These are phyloP conservation scores for Stenogyne calaminthoides DNA, from an alignment of 305 asterid species.

Conservation along the genomic window DNA sequence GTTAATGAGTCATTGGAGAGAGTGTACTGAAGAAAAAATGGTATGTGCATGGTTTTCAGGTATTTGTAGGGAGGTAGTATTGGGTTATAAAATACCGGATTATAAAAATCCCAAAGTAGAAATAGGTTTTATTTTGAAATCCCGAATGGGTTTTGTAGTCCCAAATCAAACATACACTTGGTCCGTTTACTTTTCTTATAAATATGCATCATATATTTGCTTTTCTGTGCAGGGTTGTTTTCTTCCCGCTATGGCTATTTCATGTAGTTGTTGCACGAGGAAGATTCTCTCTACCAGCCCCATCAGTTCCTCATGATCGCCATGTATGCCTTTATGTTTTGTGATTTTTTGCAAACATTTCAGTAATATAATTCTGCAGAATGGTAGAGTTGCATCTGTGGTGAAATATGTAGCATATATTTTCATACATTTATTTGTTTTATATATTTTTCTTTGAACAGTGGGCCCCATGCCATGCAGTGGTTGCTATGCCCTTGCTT, in stretches of 20 bases:
- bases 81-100: too few species aligned
- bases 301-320: slow-evolving; percentile 94
- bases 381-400: slow-evolving; percentile 24
- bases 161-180: background rate
- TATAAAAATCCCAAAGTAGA: too few species aligned
- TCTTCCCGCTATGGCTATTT: slow-evolving; percentile 93
- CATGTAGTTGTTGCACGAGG: slow-evolving; percentile 96
- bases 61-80: too few species aligned
- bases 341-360: slow-evolving; percentile 25
- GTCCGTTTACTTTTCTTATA: slow-evolving; percentile 22
- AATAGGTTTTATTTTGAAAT: too few species aligned
- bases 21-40: too few species aligned
- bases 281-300: slow-evolving; percentile 97
- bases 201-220: slow-evolving; percentile 22
- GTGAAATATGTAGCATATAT: slow-evolving; percentile 20
- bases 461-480: slow-evolving; percentile 99
- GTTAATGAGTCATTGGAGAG: too few species aligned
- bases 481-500: slow-evolving; percentile 92
- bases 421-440: slow-evolving; percentile 17
- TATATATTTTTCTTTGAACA: slow-evolving; percentile 40
- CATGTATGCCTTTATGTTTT: slow-evolving; percentile 59
- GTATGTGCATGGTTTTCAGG: too few species aligned
- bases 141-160: too few species aligned
- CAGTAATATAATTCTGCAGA: slow-evolving; percentile 26
- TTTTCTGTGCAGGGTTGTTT: slow-evolving; percentile 71